These are phyloP conservation scores for Porodaedalea pini DNA, from an alignment of 1,284 basidiomycete genomes.

Conservation along the genomic window DNA sequence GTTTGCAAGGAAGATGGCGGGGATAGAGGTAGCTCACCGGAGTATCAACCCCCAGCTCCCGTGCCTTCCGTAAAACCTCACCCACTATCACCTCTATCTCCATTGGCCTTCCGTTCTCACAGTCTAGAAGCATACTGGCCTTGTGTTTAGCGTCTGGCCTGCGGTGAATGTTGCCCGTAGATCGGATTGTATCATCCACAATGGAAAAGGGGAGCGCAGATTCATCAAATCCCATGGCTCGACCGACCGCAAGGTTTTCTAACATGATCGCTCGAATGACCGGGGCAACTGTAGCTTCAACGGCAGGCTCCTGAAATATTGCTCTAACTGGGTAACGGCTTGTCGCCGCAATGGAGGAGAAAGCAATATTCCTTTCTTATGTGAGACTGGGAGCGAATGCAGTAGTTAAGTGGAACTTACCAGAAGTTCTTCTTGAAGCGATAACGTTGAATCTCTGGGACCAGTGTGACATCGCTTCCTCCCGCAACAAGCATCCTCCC, in stretches of 20 bases:
- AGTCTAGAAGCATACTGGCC: slow-evolving; percentile 53
- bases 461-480: slow-evolving; percentile 46
- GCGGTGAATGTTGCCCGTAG: slow-evolving; percentile 25
- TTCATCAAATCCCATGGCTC: slow-evolving; percentile 30
- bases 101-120: slow-evolving; percentile 50
- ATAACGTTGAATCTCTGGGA: slow-evolving; percentile 55
- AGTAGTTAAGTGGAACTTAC: slow-evolving; percentile 19
- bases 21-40: slow-evolving; percentile 41
- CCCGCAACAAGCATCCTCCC: slow-evolving; percentile 44
- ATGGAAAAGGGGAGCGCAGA: slow-evolving; percentile 29
- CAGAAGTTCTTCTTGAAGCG: slow-evolving; percentile 66
- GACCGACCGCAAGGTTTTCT: slow-evolving; percentile 33
- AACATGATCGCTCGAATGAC: slow-evolving; percentile 36
- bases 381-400: not conserved
- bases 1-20: not conserved
- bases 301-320: slow-evolving; percentile 47
- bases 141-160: slow-evolving; percentile 31
- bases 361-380: slow-evolving; percentile 44
- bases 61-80: slow-evolving; percentile 53
- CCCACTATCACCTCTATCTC: slow-evolving; percentile 67
- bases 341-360: slow-evolving; percentile 52
- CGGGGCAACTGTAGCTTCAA: slow-evolving; percentile 35
- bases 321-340: slow-evolving; percentile 48
- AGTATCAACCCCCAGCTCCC: slow-evolving; percentile 41
- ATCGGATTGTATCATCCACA: slow-evolving; percentile 29